A percentile compares a stretch with the other conserved stretches of the same genome.
These are phyloP conservation scores for Aulographum hederae DNA, from an alignment of 2,329 filamentous ascomycete genomes.

Conservation along the genomic window DNA sequence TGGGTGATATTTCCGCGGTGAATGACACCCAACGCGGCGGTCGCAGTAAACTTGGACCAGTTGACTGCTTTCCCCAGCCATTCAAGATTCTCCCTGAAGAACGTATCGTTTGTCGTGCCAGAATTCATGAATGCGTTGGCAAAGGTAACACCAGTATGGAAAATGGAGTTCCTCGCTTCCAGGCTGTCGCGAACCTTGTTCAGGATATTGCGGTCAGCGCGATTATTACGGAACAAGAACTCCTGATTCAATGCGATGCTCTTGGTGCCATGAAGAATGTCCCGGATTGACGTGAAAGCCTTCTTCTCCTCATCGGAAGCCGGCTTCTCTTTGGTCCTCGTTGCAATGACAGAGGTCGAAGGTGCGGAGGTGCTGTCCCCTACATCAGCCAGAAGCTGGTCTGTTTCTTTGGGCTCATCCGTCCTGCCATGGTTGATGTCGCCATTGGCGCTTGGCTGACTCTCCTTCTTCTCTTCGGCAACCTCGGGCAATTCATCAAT, in stretches of 20 bases:
- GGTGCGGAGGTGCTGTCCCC: conserved; percentile 32
- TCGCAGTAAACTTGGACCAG: conserved; percentile 98
- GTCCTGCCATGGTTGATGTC: conserved; percentile 14
- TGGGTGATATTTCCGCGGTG: conserved; percentile 90
- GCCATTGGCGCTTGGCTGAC: conserved; percentile 19
- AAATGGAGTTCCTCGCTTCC: conserved; percentile 92
- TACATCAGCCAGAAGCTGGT: conserved; percentile 34
- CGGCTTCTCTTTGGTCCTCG: conserved; percentile 22
- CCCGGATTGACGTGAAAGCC: conserved; percentile 36
- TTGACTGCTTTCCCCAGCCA: conserved; percentile 98
- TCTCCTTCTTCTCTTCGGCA: conserved; percentile 28
- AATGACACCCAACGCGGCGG: conserved; percentile 87
- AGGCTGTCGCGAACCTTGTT: conserved; percentile 95
- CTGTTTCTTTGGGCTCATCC: conserved; percentile 36
- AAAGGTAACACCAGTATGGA: conserved; percentile 93
- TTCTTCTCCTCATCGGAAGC: conserved; percentile 31
- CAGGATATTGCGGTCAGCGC: conserved; percentile 75
- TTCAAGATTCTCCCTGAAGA: conserved; percentile 94
- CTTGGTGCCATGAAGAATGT: conserved; percentile 70
- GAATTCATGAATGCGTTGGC: conserved; percentile 99
- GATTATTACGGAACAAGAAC: conserved; percentile 91
- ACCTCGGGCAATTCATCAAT: conserved; percentile 54
- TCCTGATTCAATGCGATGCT: conserved; percentile 90
- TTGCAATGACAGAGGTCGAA: conserved; percentile 25
- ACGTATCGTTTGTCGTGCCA: conserved; percentile 93